Evolutionary conservation across 176 grass and related monocot species (phyloP).

Genomic region (Oryza longistaminata): DNA sequence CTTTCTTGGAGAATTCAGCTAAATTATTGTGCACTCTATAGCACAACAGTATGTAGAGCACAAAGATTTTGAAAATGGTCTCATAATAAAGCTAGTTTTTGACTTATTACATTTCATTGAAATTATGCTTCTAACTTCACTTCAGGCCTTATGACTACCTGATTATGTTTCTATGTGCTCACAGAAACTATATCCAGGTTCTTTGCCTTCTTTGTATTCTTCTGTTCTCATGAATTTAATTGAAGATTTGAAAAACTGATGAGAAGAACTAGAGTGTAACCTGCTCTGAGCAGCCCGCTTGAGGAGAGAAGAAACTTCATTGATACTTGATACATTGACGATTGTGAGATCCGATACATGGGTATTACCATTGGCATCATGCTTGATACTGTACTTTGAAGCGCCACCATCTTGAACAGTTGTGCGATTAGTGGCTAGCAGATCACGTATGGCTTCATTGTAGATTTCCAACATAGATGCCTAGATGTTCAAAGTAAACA

Average conservation of each 20-base stretch:
- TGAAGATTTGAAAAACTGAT: neutral
- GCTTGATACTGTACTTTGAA: constrained; percentile 81
- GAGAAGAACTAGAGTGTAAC: constrained; percentile 34
- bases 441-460: constrained; percentile 82
- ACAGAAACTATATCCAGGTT: neutral
- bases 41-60: neutral
- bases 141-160: neutral
- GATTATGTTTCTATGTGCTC: neutral
- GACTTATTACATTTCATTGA: neutral
- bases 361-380: constrained; percentile 77
- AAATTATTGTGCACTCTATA: neutral
- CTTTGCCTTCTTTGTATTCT: neutral
- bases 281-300: constrained; percentile 81
- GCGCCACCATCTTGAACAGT: constrained; percentile 48
- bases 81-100: neutral
- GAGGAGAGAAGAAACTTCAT: constrained; percentile 69
- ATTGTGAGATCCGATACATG: constrained; percentile 74
- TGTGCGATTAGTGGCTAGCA: constrained; percentile 47
- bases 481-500: constrained; percentile 10
- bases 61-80: neutral
- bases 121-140: neutral
- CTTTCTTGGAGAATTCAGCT: neutral
- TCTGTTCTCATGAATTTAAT: neutral
- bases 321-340: constrained; percentile 65
- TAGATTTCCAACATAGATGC: constrained; percentile 98